phyloP scores from a whole-genome alignment of 352 stramenopile genomes.

The Phytophthora melonis region DNA sequence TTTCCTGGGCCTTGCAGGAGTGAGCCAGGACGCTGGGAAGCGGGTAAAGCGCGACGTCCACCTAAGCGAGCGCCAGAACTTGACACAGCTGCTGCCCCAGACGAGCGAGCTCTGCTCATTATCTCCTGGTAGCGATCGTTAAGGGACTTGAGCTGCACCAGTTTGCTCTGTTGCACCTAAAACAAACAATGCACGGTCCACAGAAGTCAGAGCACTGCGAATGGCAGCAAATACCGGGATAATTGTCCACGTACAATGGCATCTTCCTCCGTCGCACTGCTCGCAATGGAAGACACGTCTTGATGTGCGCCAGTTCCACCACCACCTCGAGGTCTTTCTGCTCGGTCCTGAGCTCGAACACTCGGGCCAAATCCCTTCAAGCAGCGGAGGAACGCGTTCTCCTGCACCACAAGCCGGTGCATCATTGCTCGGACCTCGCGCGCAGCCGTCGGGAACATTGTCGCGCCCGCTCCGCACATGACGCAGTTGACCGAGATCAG shows the following conservation, averaged over 20 bases:
- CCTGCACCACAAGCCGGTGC: conserved; percentile 45
- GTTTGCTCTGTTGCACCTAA: conserved; percentile 33
- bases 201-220: background rate
- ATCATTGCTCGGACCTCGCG: conserved; percentile 63
- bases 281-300: conserved; percentile 6
- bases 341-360: conserved; percentile 16
- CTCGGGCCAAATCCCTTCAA: conserved; percentile 51
- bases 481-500: conserved; percentile 54
- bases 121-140: conserved; percentile 39
- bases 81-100: conserved; percentile 5
- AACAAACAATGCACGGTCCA: conserved; percentile 1
- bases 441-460: conserved; percentile 36
- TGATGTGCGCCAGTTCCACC: background rate
- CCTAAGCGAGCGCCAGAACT: conserved; percentile 14
- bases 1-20: conserved; percentile 14
- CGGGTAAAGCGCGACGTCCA: conserved; percentile 10
- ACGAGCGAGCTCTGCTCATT: conserved; percentile 20
- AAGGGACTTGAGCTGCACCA: conserved; percentile 30
- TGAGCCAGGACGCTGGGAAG: conserved; percentile 3
- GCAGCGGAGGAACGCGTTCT: conserved; percentile 78
- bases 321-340: background rate
- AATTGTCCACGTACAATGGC: conserved; percentile 22
- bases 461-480: conserved; percentile 26
- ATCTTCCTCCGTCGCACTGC: conserved; percentile 11
- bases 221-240: background rate